Evolutionary conservation across 139 green algal genomes (phyloP).

Genomic region (Tetradesmus obliquus): DNA sequence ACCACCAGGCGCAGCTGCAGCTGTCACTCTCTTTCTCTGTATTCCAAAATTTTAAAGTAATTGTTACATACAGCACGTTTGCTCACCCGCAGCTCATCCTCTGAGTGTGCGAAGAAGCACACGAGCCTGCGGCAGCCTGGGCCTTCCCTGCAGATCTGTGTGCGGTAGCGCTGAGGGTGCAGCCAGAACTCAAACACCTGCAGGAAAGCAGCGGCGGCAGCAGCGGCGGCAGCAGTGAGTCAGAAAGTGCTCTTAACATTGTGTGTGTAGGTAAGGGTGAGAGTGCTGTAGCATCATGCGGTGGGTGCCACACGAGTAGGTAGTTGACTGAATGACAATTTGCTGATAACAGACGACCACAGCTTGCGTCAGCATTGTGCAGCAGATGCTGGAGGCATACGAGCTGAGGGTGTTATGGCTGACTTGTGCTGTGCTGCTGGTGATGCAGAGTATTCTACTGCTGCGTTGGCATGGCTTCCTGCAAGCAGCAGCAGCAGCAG

Average conservation of each 20-base stretch:
- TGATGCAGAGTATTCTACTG: no score
- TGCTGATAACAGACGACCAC: no score
- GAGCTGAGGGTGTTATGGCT: no score
- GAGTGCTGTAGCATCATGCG: no score
- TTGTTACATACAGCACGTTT: neutral
- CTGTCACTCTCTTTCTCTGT: neutral
- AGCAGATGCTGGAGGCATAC: no score
- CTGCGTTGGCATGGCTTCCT: no score
- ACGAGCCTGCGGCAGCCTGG: constrained; percentile 15
- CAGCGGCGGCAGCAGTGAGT: neutral
- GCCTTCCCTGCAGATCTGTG: constrained; percentile 80
- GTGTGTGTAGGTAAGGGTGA: no score
- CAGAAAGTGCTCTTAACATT: no score
- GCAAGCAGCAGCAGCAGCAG: constrained; percentile 67
- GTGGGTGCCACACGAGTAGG: no score
- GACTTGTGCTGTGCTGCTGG: no score
- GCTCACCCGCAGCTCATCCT: constrained; percentile 27
- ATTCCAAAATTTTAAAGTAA: neutral
- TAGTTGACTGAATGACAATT: no score
- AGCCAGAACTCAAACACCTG: constrained; percentile 95
- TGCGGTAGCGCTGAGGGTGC: constrained; percentile 89
- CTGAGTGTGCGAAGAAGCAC: constrained; percentile 48
- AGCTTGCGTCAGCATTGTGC: no score
- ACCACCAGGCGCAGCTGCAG: neutral
- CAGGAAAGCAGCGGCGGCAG: constrained; percentile 71